Base-by-base conservation (phyloP, 116 monocot genomes). In the Phalaenopsis hybrid region DNA sequence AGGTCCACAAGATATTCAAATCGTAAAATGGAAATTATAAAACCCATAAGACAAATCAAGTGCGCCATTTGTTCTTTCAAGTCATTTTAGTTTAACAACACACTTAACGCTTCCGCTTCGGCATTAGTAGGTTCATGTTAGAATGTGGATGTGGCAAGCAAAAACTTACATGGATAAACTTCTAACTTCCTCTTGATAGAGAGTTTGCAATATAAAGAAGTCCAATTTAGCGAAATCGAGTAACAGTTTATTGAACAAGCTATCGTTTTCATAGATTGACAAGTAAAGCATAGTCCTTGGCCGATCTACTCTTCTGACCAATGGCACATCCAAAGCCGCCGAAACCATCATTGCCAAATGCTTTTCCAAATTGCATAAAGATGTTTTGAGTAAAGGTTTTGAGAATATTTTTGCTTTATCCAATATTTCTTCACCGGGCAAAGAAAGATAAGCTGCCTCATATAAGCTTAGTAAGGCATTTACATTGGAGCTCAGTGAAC, bases 391-490 rank as follows among this genome's bases (percentile, higher is more conserved):
- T 43, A 75, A 46, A 4, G 7, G 57, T 44, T 43, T 77, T 16
- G 87, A 5, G 20, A 85, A 85, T 8, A 33, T 57, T 43, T 41
- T 70, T 34, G 85, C 88, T 8, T 85, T 69, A 46, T 88, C 82
- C 37, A 85, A 76, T 80, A 78, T 77, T 11, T 55, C 21, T 74
- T 88, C 88, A 1, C 37, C 82, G 17, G 33, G 70, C 3, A 57
- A 61, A 3, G 75, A 44, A 20, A 88, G 88, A 49, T 70, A 63
- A 46, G 85, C 52, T 16, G 85, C 88, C 3, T 87, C 81, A 63
- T 84, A 87, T 1, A 87, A 28, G 74, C 87, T 87, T 33, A 87
- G 25, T 44, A 83, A 59, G 1, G 75, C 82, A 25, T 79, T 69
- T 1, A 17, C 49, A 59, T 85, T 85, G 33, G 45, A 12, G 10